These are phyloP conservation scores for Malania oleifera DNA, from an alignment of 164 flowering plant genomes.

Conservation along the genomic window DNA sequence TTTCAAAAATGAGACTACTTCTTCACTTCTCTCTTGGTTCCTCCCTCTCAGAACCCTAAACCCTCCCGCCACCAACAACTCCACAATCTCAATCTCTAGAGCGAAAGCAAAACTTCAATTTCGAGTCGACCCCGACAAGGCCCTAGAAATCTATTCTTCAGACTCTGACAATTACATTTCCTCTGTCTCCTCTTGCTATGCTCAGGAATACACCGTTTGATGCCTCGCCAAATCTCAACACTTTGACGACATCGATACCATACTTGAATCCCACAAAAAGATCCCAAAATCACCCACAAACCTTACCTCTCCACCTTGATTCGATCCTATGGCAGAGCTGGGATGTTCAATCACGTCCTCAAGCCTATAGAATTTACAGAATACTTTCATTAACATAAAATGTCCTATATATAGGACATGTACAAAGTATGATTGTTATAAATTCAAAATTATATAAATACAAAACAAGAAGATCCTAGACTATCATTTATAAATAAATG, in stretches of 20 bases:
- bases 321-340: conserved; percentile 65
- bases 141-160: conserved; percentile 49
- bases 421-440: too few species aligned
- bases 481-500: too few species aligned
- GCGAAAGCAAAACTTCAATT: conserved; percentile 41
- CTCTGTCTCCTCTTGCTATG: conserved; percentile 47
- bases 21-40: not conserved
- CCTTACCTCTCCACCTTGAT: conserved; percentile 52
- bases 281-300: conserved; percentile 59
- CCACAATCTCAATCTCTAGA: conserved; percentile 40
- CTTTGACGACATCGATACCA: conserved; percentile 56
- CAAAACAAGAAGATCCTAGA: too few species aligned
- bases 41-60: not conserved
- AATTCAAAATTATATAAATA: too few species aligned
- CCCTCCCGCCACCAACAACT: conserved; percentile 9
- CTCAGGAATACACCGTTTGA: conserved; percentile 51
- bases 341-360: conserved; percentile 75
- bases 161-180: conserved; percentile 30
- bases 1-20: too few species aligned
- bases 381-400: too few species aligned
- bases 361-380: too few species aligned
- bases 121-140: conserved; percentile 62
- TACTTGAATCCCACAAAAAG: conserved; percentile 61
- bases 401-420: too few species aligned
- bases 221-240: conserved; percentile 68